phyloP scores from a whole-genome alignment of 805 yeast genomes.

The Dipodascopsis tothii region DNA sequence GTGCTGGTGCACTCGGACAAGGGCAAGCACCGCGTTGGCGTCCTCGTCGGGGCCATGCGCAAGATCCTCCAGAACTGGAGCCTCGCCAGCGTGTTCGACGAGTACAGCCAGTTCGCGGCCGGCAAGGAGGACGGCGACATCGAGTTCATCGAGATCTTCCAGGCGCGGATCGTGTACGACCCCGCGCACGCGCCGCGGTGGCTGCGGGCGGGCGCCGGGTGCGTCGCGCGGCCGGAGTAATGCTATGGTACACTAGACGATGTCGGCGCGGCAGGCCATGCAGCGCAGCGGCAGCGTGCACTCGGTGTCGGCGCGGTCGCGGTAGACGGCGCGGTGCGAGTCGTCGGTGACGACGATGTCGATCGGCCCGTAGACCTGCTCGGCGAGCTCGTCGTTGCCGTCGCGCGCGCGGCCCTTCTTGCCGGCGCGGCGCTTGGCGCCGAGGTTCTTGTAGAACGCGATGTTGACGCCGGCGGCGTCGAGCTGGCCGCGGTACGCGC shows the following conservation, averaged over 20 bases:
- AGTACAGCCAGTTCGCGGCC: constrained; percentile 83
- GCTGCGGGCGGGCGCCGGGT: constrained; percentile 32
- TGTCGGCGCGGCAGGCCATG: not conserved
- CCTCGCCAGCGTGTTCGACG: constrained; percentile 85
- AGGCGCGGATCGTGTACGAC: constrained; percentile 51
- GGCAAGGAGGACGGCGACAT: constrained; percentile 91
- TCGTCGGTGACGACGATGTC: not conserved
- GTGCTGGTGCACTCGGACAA: constrained; percentile 85
- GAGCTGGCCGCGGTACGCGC: not conserved
- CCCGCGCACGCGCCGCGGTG: constrained; percentile 53
- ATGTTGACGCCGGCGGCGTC: not conserved
- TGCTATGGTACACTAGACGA: not conserved
- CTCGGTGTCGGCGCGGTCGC: not conserved
- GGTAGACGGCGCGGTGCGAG: not conserved
- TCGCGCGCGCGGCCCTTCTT: not conserved
- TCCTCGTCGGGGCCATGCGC: constrained; percentile 83
- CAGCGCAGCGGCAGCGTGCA: not conserved
- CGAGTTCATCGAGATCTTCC: constrained; percentile 76
- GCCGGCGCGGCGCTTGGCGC: not conserved
- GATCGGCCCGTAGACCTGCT: not conserved
- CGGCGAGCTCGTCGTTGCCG: not conserved
- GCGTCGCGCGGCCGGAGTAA: not conserved
- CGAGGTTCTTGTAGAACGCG: not conserved
- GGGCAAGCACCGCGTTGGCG: constrained; percentile 96
- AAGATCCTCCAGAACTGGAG: constrained; percentile 79